phyloP scores from a whole-genome alignment of 75 land plant genomes.

The Sequoiadendron giganteum region DNA sequence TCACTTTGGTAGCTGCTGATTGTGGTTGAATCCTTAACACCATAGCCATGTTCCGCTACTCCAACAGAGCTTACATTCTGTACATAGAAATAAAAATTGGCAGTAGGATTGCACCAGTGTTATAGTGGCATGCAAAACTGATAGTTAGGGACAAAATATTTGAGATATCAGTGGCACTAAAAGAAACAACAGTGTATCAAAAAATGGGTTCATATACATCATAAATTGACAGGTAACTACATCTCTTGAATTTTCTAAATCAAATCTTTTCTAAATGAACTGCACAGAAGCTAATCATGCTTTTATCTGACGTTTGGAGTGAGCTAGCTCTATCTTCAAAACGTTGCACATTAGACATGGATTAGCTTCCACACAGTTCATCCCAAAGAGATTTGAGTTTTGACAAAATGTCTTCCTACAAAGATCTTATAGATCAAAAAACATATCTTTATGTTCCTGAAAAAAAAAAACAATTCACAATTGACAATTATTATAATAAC shows the following conservation, averaged over 20 bases:
- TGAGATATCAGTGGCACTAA: neutral
- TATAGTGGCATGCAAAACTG: constrained; percentile 6
- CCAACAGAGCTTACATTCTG: constrained; percentile 7
- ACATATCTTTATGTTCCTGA: constrained; percentile 1
- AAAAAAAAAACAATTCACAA: neutral
- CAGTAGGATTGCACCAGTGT: neutral
- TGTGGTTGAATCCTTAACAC: constrained; percentile 5
- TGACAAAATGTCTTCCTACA: neutral
- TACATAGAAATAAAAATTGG: neutral
- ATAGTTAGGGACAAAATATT: neutral
- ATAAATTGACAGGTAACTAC: neutral
- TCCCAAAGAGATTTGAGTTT: neutral
- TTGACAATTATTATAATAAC: neutral
- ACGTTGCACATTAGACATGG: neutral
- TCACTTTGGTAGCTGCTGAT: constrained; percentile 15
- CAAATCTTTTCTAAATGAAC: neutral
- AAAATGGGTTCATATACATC: neutral
- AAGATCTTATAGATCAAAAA: neutral
- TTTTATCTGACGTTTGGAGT: neutral
- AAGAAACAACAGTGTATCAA: neutral
- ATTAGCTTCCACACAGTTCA: neutral
- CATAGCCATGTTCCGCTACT: constrained; percentile 15
- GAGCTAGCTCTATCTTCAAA: neutral
- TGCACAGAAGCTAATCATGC: neutral
- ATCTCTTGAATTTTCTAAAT: neutral